These are phyloP conservation scores for Curvularia verruculosa DNA, from an alignment of 2,329 filamentous ascomycete species.

Conservation along the genomic window DNA sequence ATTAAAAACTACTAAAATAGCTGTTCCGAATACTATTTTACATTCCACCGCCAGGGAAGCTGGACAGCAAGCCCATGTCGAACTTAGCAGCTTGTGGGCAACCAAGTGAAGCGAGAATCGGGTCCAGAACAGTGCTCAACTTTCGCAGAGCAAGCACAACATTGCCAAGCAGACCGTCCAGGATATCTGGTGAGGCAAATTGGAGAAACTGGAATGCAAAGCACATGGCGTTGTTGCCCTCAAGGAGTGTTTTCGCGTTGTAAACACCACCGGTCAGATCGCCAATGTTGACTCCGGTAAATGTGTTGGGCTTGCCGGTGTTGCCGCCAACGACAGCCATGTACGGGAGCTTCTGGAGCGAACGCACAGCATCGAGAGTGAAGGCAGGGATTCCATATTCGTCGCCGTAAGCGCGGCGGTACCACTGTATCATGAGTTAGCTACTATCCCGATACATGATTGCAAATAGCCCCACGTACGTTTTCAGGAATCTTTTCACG, in stretches of 20 bases:
- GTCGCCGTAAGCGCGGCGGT: constrained; percentile 19
- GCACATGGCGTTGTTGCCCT: constrained; percentile 30
- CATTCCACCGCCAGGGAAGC: constrained; percentile 25
- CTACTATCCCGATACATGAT: neutral
- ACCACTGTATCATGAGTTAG: constrained; percentile 17
- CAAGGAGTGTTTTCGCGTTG: constrained; percentile 19
- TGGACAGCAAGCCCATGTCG: constrained; percentile 19
- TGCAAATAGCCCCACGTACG: constrained; percentile 16
- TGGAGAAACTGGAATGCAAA: constrained; percentile 22
- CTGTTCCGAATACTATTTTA: neutral
- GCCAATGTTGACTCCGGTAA: constrained; percentile 26
- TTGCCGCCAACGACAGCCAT: constrained; percentile 27
- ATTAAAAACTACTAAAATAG: neutral
- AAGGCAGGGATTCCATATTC: constrained; percentile 12
- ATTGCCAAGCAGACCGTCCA: constrained; percentile 21
- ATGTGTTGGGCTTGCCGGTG: constrained; percentile 25
- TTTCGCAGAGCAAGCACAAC: constrained; percentile 24
- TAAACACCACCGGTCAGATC: constrained; percentile 28
- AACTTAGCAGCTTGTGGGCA: constrained; percentile 25
- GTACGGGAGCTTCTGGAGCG: constrained; percentile 15
- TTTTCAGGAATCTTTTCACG: constrained; percentile 30
- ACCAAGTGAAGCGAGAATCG: constrained; percentile 15
- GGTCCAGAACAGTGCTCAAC: constrained; percentile 21
- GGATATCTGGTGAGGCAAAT: constrained; percentile 20
- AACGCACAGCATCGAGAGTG: neutral